Evolutionary conservation across 2,329 filamentous ascomycete genomes (phyloP).

Genomic region (Didymellaceae sp.): DNA sequence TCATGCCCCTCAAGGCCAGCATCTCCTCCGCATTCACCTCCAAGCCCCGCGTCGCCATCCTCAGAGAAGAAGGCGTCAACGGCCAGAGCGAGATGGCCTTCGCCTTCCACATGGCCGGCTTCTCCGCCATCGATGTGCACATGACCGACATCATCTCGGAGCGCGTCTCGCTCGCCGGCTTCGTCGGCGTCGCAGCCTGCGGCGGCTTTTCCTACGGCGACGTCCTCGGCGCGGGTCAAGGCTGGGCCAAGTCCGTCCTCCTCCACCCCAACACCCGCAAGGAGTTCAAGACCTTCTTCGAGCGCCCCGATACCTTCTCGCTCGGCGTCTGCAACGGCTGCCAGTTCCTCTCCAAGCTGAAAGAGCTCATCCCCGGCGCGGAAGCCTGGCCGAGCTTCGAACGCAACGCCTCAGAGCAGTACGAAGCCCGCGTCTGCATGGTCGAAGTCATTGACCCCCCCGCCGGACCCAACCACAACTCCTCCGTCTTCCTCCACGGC

Average conservation of each 20-base stretch:
- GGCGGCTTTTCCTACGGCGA: conserved; percentile 97
- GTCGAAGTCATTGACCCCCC: conserved; percentile 75
- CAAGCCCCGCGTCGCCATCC: conserved; percentile 83
- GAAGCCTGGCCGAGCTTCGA: conserved; percentile 84
- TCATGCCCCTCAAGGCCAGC: conserved; percentile 70
- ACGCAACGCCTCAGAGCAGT: conserved; percentile 83
- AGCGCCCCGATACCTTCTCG: conserved; percentile 85
- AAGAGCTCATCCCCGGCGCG: conserved; percentile 85
- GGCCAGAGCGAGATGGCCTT: conserved; percentile 98
- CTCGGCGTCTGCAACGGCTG: conserved; percentile 97
- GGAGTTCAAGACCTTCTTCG: conserved; percentile 86
- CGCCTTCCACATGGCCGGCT: conserved; percentile 88
- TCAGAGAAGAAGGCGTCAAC: conserved; percentile 95
- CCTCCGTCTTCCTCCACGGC: conserved; percentile 85
- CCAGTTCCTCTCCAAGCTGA: conserved; percentile 87
- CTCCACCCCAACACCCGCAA: conserved; percentile 76
- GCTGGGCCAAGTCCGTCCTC: conserved; percentile 93
- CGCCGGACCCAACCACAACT: conserved; percentile 44
- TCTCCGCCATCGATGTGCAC: conserved; percentile 90
- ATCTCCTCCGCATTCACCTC: conserved; percentile 66
- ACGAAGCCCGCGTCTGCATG: conserved; percentile 88
- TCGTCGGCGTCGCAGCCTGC: conserved; percentile 89
- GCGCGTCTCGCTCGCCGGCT: conserved; percentile 79
- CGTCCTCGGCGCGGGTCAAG: conserved; percentile 90
- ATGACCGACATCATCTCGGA: conserved; percentile 90